phyloP scores from a whole-genome alignment of 2,329 filamentous ascomycete species.

The Botrytis fragariae region DNA sequence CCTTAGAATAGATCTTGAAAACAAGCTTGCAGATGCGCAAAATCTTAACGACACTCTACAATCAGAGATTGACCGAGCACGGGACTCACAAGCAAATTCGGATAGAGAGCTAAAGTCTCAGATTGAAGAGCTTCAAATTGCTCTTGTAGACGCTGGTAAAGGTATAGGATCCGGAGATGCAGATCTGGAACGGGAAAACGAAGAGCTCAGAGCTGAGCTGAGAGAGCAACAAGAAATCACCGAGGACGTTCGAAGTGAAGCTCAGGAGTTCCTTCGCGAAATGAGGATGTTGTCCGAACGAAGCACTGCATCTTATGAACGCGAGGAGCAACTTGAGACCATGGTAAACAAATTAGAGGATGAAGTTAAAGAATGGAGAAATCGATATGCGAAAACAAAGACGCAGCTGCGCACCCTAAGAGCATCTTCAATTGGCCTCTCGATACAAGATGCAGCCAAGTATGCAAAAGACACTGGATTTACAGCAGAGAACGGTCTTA shows the following conservation, averaged over 20 bases:
- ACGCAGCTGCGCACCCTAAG: conserved; percentile 81
- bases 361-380: conserved; percentile 87
- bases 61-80: conserved; percentile 72
- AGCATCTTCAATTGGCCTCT: conserved; percentile 73
- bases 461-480: conserved; percentile 66
- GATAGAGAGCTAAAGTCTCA: conserved; percentile 63
- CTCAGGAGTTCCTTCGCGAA: conserved; percentile 78
- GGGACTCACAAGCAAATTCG: conserved; percentile 63
- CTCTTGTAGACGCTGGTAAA: conserved; percentile 32
- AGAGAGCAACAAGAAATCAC: conserved; percentile 77
- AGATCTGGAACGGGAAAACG: conserved; percentile 64
- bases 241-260: conserved; percentile 81
- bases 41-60: conserved; percentile 76
- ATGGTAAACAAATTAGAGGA: conserved; percentile 75
- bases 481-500: conserved; percentile 67
- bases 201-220: conserved; percentile 62
- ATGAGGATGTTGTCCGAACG: conserved; percentile 85
- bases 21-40: conserved; percentile 70
- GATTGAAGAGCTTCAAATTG: conserved; percentile 52
- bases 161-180: conserved; percentile 41
- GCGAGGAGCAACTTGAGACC: conserved; percentile 73
- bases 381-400: conserved; percentile 82
- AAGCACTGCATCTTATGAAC: conserved; percentile 74
- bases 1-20: conserved; percentile 65
- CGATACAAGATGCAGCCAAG: conserved; percentile 65